Conservation (phyloP, 441 rosid species). For the Adansonia gregorii region DNA sequence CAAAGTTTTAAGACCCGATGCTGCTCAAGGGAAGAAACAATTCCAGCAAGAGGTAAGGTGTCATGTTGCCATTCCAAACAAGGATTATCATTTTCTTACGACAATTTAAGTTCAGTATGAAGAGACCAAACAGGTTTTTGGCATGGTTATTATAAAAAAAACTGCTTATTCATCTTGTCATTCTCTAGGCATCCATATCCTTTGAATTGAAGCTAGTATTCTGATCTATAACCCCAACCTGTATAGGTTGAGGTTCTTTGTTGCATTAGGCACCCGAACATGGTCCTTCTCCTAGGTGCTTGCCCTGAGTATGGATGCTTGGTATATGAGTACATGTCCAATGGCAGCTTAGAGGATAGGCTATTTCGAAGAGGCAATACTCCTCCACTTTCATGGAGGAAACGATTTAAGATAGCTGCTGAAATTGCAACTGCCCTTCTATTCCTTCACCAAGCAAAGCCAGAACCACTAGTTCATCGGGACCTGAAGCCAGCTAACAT, state of each 20-base stretch:
- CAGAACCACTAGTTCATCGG: constrained; percentile 75
- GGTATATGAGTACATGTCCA: constrained; percentile 68
- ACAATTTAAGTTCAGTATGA: neutral
- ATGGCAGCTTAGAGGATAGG: constrained; percentile 74
- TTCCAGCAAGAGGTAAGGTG: constrained; percentile 74
- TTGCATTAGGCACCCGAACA: constrained; percentile 72
- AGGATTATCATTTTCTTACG: neutral
- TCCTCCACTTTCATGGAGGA: constrained; percentile 61
- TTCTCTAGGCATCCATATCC: neutral
- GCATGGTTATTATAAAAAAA: neutral
- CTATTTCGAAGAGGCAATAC: constrained; percentile 52
- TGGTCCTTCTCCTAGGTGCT: constrained; percentile 80
- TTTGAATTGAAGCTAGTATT: constrained; percentile 13
- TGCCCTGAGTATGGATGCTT: constrained; percentile 76
- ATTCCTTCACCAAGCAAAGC: constrained; percentile 77
- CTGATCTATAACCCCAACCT: neutral
- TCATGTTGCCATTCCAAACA: neutral
- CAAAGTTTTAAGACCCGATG: constrained; percentile 79
- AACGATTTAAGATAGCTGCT: constrained; percentile 58
- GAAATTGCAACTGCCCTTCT: constrained; percentile 69
- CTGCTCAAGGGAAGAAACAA: constrained; percentile 76
- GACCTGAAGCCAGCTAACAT: constrained; percentile 84
- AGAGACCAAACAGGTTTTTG: neutral
- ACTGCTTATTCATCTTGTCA: neutral
- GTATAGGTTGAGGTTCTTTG: constrained; percentile 66